Percentiles rank a stretch among this genome's conserved stretches.
These are phyloP conservation scores for Picea abies DNA, from an alignment of 83 land plant genomes.

Conservation along the genomic window DNA sequence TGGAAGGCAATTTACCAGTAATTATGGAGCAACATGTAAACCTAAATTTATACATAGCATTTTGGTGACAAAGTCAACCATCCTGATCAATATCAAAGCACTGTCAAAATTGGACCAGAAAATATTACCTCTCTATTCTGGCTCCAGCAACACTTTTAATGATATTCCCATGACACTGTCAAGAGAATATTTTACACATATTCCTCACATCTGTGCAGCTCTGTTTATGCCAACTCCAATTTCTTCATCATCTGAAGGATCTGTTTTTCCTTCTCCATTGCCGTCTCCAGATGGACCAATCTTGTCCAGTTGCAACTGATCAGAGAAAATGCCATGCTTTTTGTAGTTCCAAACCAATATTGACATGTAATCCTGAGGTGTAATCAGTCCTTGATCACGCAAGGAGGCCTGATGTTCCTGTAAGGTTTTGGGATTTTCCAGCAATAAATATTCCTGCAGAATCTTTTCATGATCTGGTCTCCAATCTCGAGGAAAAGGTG, in stretches of 20 bases:
- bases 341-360: conserved; percentile 74
- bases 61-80: too few species aligned
- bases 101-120: neutral
- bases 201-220: conserved; percentile 18
- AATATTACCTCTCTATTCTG: neutral
- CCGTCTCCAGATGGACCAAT: neutral
- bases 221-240: neutral
- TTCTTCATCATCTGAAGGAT: conserved; percentile 23
- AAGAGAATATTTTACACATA: neutral
- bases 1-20: too few species aligned
- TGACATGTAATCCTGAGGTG: conserved; percentile 70
- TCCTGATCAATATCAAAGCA: neutral
- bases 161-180: neutral
- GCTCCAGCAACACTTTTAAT: neutral
- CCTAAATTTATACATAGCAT: too few species aligned
- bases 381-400: conserved; percentile 50
- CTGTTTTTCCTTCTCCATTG: neutral
- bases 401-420: conserved; percentile 36
- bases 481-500: conserved; percentile 74
- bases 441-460: conserved; percentile 47
- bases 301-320: conserved; percentile 19
- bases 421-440: conserved; percentile 48
- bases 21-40: too few species aligned
- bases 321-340: conserved; percentile 37
- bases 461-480: conserved; percentile 77